Percentiles rank a stretch among this genome's conserved stretches.
Conservation (phyloP, 108 stramenopile species). For the Cyclotella sp. region DNA sequence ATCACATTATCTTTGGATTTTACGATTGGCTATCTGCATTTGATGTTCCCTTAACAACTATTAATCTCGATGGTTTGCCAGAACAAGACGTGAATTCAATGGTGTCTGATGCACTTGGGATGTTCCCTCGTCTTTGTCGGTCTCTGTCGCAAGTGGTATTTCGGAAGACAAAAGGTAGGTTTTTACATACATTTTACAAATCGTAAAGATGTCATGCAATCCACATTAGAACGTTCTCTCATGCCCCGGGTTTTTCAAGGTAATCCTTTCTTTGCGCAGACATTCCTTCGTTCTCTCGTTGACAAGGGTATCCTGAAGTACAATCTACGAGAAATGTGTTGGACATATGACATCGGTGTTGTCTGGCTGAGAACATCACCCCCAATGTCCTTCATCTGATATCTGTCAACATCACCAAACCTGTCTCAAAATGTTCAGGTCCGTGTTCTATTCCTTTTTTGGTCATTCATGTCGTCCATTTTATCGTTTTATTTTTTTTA, state of each 20-base stretch:
- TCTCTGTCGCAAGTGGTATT: slow-evolving; percentile 30
- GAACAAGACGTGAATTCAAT: slow-evolving; percentile 34
- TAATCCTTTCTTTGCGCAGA: slow-evolving; percentile 53
- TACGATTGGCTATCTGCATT: slow-evolving; percentile 12
- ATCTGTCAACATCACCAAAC: slow-evolving; percentile 32
- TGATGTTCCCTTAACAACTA: slow-evolving; percentile 8
- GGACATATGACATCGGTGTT: too few relatives aligned
- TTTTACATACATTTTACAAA: too few relatives aligned
- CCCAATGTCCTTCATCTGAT: slow-evolving; percentile 68
- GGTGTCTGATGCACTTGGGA: slow-evolving; percentile 41
- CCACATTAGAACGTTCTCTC: too few relatives aligned
- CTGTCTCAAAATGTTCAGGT: slow-evolving; percentile 19
- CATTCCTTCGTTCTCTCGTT: slow-evolving; percentile 53
- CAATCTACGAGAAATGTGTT: slow-evolving; percentile 31
- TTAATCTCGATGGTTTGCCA: slow-evolving; percentile 30
- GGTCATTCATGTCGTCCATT: too few relatives aligned
- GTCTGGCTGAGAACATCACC: slow-evolving; percentile 57
- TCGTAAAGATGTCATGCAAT: too few relatives aligned
- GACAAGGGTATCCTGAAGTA: slow-evolving; percentile 49
- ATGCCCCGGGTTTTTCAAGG: too few relatives aligned
- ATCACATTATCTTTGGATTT: slow-evolving; percentile 1
- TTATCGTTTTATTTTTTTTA: too few relatives aligned
- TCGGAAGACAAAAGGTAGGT: slow-evolving; percentile 40
- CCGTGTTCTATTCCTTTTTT: neutral
- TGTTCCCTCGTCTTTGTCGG: slow-evolving; percentile 34